These are phyloP conservation scores for Sporisorium scitamineum DNA, from an alignment of 1,284 basidiomycete genomes.

Conservation along the genomic window DNA sequence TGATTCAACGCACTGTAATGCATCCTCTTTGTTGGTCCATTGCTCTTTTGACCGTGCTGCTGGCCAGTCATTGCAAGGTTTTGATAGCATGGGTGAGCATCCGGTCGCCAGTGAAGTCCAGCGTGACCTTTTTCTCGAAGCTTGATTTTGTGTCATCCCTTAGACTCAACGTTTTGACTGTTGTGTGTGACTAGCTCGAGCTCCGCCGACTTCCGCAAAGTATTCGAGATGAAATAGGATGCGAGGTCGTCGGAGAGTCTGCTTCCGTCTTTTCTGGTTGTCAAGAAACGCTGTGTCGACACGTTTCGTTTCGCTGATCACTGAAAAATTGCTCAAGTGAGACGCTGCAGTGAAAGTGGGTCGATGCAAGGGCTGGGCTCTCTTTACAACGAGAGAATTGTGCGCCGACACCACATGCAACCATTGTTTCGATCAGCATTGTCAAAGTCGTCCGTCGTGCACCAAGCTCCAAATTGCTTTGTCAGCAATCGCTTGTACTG, in stretches of 20 bases:
- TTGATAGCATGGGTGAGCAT: neutral
- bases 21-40: neutral
- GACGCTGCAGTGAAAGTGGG: neutral
- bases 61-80: neutral
- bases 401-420: neutral
- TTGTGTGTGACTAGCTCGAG: neutral
- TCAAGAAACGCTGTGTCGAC: constrained; percentile 4
- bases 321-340: neutral
- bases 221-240: neutral
- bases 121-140: neutral
- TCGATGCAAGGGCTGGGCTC: neutral
- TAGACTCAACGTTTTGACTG: neutral
- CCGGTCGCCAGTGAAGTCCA: neutral
- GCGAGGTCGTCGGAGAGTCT: neutral
- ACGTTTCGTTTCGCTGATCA: neutral
- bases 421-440: neutral
- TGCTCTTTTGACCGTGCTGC: neutral
- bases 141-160: neutral
- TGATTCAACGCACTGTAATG: neutral
- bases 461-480: neutral
- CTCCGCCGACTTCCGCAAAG: neutral
- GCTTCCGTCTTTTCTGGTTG: neutral
- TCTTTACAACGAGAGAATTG: neutral
- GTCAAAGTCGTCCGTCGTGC: neutral
- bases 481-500: neutral